Conservation (phyloP, 441 rosid genomes). For the Syzygium malaccense region DNA sequence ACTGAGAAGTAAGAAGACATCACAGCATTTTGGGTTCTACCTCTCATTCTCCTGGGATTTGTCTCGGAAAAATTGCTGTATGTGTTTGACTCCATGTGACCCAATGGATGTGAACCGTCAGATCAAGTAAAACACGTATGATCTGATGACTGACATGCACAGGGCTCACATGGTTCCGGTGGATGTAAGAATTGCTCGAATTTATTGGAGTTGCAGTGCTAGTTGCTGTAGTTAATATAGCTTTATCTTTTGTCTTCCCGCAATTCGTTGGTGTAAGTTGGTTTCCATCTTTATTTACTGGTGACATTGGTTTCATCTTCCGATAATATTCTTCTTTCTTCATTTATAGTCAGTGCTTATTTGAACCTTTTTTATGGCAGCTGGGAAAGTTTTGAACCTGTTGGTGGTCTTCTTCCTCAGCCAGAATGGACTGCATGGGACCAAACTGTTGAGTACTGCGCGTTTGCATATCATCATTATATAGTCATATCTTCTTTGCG, state of each 20-base stretch:
- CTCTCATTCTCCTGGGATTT: background rate
- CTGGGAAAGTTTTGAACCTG: conserved; percentile 98
- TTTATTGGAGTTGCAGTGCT: background rate
- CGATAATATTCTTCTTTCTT: background rate
- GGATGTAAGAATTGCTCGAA: background rate
- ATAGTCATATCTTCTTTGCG: conserved; percentile 92
- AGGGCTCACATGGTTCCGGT: background rate
- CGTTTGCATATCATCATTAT: conserved; percentile 91
- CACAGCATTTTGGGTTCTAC: background rate
- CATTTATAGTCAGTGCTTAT: background rate
- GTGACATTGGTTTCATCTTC: background rate
- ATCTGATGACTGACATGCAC: background rate
- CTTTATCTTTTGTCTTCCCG: background rate
- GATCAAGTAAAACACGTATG: background rate
- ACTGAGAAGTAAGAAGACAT: background rate
- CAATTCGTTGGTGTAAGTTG: background rate
- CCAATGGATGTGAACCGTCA: background rate
- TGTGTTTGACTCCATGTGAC: background rate
- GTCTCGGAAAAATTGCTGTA: background rate
- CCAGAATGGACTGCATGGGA: conserved; percentile 99
- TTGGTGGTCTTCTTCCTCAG: conserved; percentile 95
- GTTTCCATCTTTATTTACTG: background rate
- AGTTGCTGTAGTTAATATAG: background rate
- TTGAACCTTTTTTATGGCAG: conserved; percentile 26
- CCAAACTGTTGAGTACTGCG: conserved; percentile 97